These are phyloP conservation scores for Dipteronia dyeriana DNA, from an alignment of 345 rosid species.

Conservation along the genomic window DNA sequence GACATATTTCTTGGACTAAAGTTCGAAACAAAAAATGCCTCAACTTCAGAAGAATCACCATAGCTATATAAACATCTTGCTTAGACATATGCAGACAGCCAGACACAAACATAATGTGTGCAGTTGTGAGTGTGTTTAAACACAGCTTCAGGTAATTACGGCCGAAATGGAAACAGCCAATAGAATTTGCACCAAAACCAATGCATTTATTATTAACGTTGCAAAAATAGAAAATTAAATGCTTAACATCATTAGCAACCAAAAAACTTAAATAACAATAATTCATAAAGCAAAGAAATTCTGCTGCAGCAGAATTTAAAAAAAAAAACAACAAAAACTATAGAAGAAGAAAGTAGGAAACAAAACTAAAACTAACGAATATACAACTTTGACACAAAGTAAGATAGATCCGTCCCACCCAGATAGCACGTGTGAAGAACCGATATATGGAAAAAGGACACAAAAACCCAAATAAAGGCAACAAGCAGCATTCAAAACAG, in stretches of 20 bases:
- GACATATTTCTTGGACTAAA: not conserved
- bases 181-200: not conserved
- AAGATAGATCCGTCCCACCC: not conserved
- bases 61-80: not conserved
- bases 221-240: not conserved
- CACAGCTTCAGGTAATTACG: not conserved
- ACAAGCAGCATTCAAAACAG: not conserved
- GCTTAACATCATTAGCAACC: not conserved
- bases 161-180: not conserved
- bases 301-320: not conserved
- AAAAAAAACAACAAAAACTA: not conserved
- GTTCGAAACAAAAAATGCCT: not conserved
- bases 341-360: constrained; percentile 3
- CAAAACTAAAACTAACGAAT: not conserved
- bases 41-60: not conserved
- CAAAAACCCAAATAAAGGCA: not conserved
- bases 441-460: not conserved
- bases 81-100: not conserved
- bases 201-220: not conserved
- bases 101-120: not conserved
- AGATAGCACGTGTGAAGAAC: not conserved
- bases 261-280: not conserved
- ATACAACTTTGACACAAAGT: not conserved
- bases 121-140: not conserved
- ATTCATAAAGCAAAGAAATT: not conserved